Evolutionary conservation across 2,329 filamentous ascomycete genomes (phyloP).

Genomic region (Dryadomyces quercus-mongolicae): DNA sequence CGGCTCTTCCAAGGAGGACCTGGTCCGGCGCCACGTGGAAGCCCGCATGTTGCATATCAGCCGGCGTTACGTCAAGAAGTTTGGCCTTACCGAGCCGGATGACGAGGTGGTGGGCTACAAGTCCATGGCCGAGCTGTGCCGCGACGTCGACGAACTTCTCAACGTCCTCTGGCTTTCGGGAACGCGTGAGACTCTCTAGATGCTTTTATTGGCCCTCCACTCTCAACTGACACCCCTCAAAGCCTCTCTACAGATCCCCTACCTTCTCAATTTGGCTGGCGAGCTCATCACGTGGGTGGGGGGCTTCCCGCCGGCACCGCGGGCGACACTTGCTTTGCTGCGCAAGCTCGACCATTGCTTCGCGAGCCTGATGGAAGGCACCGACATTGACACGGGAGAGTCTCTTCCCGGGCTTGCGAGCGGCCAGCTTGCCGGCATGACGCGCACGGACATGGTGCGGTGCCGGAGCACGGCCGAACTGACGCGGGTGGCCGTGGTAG

Average conservation of each 20-base stretch:
- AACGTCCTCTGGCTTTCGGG: conserved; percentile 79
- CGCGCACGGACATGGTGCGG: conserved; percentile 73
- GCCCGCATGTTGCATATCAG: conserved; percentile 39
- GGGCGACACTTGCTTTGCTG: conserved; percentile 57
- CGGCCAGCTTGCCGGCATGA: conserved; percentile 52
- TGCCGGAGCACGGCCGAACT: conserved; percentile 71
- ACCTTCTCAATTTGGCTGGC: conserved; percentile 66
- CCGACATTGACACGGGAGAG: conserved; percentile 53
- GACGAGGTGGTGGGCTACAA: conserved; percentile 41
- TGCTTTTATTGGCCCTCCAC: not conserved
- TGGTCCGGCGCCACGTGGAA: conserved; percentile 45
- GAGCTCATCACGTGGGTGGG: conserved; percentile 60
- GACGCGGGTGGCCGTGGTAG: conserved; percentile 58
- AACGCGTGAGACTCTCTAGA: conserved; percentile 50
- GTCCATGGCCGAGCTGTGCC: conserved; percentile 57
- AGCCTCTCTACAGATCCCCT: conserved; percentile 74
- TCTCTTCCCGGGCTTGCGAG: conserved; percentile 56
- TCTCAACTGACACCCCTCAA: not conserved
- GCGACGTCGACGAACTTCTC: conserved; percentile 61
- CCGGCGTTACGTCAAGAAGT: conserved; percentile 50
- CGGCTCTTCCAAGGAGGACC: conserved; percentile 48
- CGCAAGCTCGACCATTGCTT: conserved; percentile 78
- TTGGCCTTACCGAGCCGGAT: conserved; percentile 29
- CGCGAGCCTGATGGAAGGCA: conserved; percentile 57
- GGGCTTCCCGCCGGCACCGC: conserved; percentile 56